Base-by-base conservation (phyloP, 352 stramenopile genomes). In the Pythium dissotocum region DNA sequence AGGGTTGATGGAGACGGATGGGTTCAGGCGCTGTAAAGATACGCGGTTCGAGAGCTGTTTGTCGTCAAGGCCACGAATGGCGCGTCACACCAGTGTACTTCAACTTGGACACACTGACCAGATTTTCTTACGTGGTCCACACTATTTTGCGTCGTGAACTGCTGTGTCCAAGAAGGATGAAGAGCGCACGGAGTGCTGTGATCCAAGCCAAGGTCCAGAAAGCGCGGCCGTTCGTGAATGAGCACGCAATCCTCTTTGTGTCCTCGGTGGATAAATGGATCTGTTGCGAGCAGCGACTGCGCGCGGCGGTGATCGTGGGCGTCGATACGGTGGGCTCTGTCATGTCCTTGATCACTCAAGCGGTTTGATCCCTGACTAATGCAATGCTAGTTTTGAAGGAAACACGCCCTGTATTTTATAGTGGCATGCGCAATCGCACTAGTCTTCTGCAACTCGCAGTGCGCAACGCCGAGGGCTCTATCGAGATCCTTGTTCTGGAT, bases 401-500 rank as follows among this genome's bases (percentile, higher is more conserved):
- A 69, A 93, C 85, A 3, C 77, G 78, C 12, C 85, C 85, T 0
- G 75, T 80, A 12, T 91, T 85, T 42, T 42, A 77, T 44, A 69
- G 67, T 9, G 53, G 70, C 6, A 69, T 60, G 26, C 49, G 38
- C 2, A 90, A 91, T 42, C 73, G 68, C 6, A 80, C 71, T 57
- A 87, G 80, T 33, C 42, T 92, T n/a, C 68, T 94, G 38, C 82
- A 91, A 67, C 82, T 94, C 30, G 85, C 82, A 8, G 64, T 82
- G 40, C 83, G 85, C 16, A 73, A 85, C 49, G 72, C 68, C 6
- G 54, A 68, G 1, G 54, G 71, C 5, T 81, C 82, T n/a, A 78
- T 88, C 48, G 82, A 90, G 46, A 82, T 92, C 33, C 91, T 94
- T 61, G 61, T 94, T 40, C 60, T 91, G 16, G 85, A 94, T 61